phyloP scores from a whole-genome alignment of 495 filamentous ascomycete genomes.

The Penicillium bovifimosum region DNA sequence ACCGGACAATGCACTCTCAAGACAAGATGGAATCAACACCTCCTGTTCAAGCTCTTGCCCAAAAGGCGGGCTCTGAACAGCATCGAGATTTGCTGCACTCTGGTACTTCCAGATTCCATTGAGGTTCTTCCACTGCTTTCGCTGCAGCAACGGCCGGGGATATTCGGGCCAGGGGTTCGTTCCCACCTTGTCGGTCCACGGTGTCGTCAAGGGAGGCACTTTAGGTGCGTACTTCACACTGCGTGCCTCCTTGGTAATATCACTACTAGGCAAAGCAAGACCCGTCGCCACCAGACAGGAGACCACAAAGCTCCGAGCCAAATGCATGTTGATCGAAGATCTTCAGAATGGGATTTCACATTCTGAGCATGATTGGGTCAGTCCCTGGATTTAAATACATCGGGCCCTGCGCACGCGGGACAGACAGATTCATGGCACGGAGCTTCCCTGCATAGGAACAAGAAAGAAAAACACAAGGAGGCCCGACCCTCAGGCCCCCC shows the following conservation, averaged over 20 bases:
- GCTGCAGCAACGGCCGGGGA: conserved; percentile 55
- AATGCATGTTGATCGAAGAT: conserved; percentile 13
- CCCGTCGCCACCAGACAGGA: conserved; percentile 13
- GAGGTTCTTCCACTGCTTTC: conserved; percentile 55
- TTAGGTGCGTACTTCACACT: conserved; percentile 24
- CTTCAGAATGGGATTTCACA: neutral
- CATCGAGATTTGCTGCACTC: conserved; percentile 34
- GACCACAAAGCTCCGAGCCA: conserved; percentile 8
- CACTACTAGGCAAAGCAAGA: conserved; percentile 12
- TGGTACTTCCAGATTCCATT: conserved; percentile 66
- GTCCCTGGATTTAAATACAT: conserved; percentile 15
- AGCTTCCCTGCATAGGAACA: neutral
- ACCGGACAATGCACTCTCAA: conserved; percentile 54
- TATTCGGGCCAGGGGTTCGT: conserved; percentile 63
- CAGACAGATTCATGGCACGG: neutral
- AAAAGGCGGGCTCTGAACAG: conserved; percentile 38
- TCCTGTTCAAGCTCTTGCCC: conserved; percentile 38
- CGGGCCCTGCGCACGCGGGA: neutral
- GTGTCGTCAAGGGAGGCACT: conserved; percentile 49
- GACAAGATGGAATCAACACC: conserved; percentile 59
- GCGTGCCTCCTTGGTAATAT: conserved; percentile 5
- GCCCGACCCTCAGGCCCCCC: conserved; percentile 8
- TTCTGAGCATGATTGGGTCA: neutral
- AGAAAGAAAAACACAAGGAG: neutral
- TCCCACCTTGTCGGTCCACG: conserved; percentile 58